Percentiles rank a stretch among this genome's conserved stretches.
Evolutionary conservation across 2,329 filamentous ascomycete genomes (phyloP).

Genomic region (Zymoseptoria pseudotritici): DNA sequence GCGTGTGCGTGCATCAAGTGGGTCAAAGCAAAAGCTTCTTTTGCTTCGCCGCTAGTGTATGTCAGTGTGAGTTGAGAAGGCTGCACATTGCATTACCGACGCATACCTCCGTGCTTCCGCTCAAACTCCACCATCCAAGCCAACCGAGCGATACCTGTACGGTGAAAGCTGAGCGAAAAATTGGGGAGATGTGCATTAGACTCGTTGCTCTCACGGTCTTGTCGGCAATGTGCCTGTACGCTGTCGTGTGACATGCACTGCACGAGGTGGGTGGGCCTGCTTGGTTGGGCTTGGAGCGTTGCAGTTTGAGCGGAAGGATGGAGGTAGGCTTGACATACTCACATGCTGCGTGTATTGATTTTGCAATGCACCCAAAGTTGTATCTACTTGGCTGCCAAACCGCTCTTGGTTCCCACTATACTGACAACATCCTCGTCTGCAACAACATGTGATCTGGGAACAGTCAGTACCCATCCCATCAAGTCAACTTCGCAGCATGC

Average conservation of each 20-base stretch:
- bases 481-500: background rate
- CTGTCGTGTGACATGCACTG: background rate
- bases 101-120: no score
- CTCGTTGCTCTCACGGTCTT: no score
- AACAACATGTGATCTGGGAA: constrained; percentile 59
- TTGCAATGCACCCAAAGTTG: background rate
- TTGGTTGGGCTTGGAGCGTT: no score
- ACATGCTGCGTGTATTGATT: background rate
- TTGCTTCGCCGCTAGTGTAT: background rate
- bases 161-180: no score
- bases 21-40: background rate
- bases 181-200: no score
- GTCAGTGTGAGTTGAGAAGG: background rate
- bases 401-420: constrained; percentile 46
- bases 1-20: background rate
- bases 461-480: background rate
- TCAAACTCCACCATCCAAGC: no score
- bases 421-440: constrained; percentile 61
- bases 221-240: background rate
- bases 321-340: background rate
- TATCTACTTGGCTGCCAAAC: constrained; percentile 19
- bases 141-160: no score
- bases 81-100: background rate
- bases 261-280: no score
- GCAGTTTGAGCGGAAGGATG: no score